Evolutionary conservation across 495 filamentous ascomycete genomes (phyloP), one percentile per base, ranked within the genome.

Genomic region (Penicillium soppii): DNA sequence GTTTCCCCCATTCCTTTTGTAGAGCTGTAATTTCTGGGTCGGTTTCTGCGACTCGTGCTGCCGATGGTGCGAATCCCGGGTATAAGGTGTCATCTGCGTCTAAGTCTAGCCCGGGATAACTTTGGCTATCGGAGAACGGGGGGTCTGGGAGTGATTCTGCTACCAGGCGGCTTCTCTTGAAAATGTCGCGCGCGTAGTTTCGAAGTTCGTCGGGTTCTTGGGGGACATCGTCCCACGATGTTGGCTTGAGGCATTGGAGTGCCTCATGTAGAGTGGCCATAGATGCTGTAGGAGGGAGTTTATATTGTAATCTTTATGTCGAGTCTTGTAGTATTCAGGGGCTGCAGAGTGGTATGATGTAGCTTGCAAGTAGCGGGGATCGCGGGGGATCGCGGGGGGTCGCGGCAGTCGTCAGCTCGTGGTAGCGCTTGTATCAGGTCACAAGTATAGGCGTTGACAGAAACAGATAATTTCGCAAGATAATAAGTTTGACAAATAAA

Each of bases 1-100:
- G 87, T 58, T 94, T 96, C 39, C 83, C 80, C 92, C 92, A 97
- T 75, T 89, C 79, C 46, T 88, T 86, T 43, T 84, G 85, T 7
- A 96, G 63, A n/a, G 70, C 55, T 15, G 67, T 68, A 16, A 77
- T 64, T 13, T 75, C 65, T 3, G 73, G 59, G 22, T 76, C 66
- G n/a, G 77, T 65, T 4, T 80, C 72, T 10, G 67, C 67, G 7
- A 80, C 70, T 37, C 82, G 76, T 10, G 73, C 78, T 25, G 74
- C 53, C 13, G 84, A 87, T 7, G 72, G 56, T 8, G 70, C 69
- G 43, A 86, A 48, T 74, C 77, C 49, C 67, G 73, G 27, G 64
- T 64, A 25, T 60, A 76, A 19, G 60, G 69, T 13, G 32, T 48
- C 43, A 19, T 52, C 29, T 54, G 65, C 46, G 55, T 66, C 43